These are phyloP conservation scores for Cynara cardunculus DNA, from an alignment of 129 eudicot species.

Conservation along the genomic window DNA sequence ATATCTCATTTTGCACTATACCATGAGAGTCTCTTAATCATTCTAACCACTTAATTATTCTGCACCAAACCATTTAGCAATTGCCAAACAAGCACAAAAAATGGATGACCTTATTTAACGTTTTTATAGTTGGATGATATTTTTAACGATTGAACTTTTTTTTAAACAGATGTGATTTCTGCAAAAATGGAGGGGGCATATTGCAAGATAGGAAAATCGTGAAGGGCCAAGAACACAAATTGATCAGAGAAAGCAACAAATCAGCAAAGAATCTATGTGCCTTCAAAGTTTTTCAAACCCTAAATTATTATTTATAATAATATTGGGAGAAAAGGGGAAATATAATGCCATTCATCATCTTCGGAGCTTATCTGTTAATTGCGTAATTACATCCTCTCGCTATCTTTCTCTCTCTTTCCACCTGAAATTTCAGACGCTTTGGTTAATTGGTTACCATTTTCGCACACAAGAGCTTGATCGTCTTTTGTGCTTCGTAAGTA, in stretches of 20 bases:
- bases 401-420: conserved; percentile 1
- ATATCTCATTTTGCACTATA: too few species aligned
- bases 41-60: too few species aligned
- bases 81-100: too few species aligned
- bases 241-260: conserved; percentile 28
- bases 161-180: neutral
- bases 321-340: conserved; percentile 8
- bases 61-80: too few species aligned
- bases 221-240: conserved; percentile 6
- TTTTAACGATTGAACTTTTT: too few species aligned
- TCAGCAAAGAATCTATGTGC: conserved; percentile 30
- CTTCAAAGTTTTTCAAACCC: conserved; percentile 32
- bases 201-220: neutral
- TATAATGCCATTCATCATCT: conserved; percentile 10
- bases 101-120: too few species aligned
- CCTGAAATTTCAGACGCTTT: conserved; percentile 20
- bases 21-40: too few species aligned
- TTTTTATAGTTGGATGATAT: too few species aligned
- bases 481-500: conserved; percentile 4
- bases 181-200: neutral
- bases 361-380: conserved; percentile 19
- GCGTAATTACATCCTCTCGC: conserved; percentile 13
- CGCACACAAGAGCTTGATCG: neutral
- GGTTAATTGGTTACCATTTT: neutral
- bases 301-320: conserved; percentile 8